Conservation (phyloP, 1,284 basidiomycete genomes). For the Marasmius oreades region DNA sequence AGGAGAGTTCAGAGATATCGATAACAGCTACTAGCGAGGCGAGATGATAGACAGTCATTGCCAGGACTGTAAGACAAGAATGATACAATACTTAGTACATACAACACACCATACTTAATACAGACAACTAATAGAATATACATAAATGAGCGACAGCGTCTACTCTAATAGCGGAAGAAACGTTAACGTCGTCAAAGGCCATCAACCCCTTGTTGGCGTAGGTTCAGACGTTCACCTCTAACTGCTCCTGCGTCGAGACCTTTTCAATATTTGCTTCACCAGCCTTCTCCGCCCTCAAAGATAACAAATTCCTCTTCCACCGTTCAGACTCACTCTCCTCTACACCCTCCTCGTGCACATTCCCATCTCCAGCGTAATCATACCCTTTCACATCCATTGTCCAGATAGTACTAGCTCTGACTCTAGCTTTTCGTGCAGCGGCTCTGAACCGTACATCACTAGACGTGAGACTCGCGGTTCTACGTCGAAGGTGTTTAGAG, state of each 20-base stretch:
- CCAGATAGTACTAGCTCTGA: slow-evolving; percentile 1
- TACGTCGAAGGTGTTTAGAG: background rate
- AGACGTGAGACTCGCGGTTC: background rate
- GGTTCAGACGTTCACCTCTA: too few species aligned
- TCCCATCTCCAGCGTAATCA: background rate
- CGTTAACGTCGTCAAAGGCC: too few species aligned
- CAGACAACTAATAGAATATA: too few species aligned
- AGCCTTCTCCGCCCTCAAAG: background rate
- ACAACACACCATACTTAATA: too few species aligned
- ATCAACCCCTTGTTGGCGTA: too few species aligned
- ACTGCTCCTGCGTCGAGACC: background rate
- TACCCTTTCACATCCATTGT: background rate
- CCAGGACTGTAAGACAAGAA: too few species aligned
- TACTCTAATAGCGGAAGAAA: too few species aligned
- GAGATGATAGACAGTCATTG: too few species aligned
- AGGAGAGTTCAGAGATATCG: too few species aligned
- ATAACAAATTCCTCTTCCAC: slow-evolving; percentile 1
- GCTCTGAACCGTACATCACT: background rate
- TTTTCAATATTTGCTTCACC: background rate
- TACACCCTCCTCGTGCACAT: background rate
- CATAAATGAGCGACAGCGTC: too few species aligned
- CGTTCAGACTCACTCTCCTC: background rate
- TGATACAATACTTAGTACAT: too few species aligned
- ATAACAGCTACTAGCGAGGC: too few species aligned
- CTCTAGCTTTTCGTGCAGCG: background rate